A percentile compares a stretch with the other conserved stretches of the same genome.
phyloP scores from a whole-genome alignment of 352 stramenopile genomes.

The Globisporangium echinulatum region DNA sequence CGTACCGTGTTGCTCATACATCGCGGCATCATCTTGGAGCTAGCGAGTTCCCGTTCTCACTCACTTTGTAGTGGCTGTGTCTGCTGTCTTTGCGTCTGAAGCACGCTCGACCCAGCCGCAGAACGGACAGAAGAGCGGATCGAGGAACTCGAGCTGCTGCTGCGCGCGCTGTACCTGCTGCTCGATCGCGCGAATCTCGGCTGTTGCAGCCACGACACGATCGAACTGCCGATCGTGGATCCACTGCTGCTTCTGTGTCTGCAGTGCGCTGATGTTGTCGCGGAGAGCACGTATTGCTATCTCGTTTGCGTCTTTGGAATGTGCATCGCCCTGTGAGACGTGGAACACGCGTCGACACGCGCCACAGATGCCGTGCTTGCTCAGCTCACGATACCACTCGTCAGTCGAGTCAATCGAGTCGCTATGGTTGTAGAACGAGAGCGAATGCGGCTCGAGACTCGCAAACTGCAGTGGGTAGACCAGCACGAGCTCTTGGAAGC shows the following conservation, averaged over 20 bases:
- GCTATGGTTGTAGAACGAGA: conserved; percentile 2
- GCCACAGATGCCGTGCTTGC: conserved; percentile 37
- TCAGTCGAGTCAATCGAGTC: not conserved
- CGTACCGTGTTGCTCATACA: too few species aligned
- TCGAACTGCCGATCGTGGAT: conserved; percentile 28
- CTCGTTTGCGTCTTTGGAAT: conserved; percentile 18
- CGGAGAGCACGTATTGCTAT: conserved; percentile 17
- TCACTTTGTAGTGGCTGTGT: not conserved
- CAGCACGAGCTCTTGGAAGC: conserved; percentile 25
- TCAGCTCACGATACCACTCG: conserved; percentile 13
- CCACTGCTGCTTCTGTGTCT: conserved; percentile 23
- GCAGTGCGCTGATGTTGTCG: conserved; percentile 14
- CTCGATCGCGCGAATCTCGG: conserved; percentile 14
- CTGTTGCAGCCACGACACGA: conserved; percentile 21
- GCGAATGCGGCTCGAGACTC: conserved; percentile 19
- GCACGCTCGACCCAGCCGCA: conserved; percentile 20
- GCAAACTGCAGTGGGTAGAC: conserved; percentile 19
- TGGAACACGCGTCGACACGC: conserved; percentile 47
- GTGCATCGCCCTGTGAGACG: conserved; percentile 21
- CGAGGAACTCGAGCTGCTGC: conserved; percentile 32
- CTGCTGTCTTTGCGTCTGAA: not conserved
- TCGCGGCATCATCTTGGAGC: too few species aligned
- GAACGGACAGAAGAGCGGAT: conserved; percentile 36
- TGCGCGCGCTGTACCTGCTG: conserved; percentile 22
- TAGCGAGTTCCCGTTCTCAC: not conserved